Evolutionary conservation across 2,329 filamentous ascomycete genomes (phyloP).

Genomic region (Colletotrichum salicis): DNA sequence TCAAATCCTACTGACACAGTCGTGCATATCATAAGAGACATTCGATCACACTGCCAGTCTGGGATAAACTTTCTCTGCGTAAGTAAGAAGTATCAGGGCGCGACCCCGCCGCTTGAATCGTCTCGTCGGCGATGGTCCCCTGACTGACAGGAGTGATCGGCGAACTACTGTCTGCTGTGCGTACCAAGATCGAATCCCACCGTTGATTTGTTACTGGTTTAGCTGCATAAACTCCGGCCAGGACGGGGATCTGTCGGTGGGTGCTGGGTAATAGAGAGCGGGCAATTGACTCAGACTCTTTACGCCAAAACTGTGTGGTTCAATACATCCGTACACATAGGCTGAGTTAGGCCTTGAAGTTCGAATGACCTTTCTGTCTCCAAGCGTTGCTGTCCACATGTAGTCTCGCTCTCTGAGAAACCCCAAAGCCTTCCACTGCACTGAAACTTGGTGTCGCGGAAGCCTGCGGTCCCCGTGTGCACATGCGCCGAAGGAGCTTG

Average conservation of each 20-base stretch:
- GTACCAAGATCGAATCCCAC: not conserved
- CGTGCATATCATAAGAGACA: not conserved
- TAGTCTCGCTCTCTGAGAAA: too few species aligned
- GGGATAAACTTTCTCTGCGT: not conserved
- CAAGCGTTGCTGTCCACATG: too few species aligned
- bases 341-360: too few species aligned
- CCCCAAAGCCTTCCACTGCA: too few species aligned
- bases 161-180: not conserved
- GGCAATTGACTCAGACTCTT: too few species aligned
- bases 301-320: too few species aligned
- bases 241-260: not conserved
- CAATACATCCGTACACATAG: too few species aligned
- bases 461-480: too few species aligned
- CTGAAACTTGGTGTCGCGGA: too few species aligned
- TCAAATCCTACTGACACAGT: not conserved
- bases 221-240: not conserved
- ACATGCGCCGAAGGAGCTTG: too few species aligned
- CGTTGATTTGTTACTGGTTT: constrained; percentile 47
- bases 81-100: not conserved
- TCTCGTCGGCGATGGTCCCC: not conserved
- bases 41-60: not conserved
- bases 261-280: too few species aligned
- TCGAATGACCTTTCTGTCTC: too few species aligned
- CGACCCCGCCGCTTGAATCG: not conserved
- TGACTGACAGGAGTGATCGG: not conserved